phyloP scores from a whole-genome alignment of 257 asterid species.

The Primulina huaijiensis region DNA sequence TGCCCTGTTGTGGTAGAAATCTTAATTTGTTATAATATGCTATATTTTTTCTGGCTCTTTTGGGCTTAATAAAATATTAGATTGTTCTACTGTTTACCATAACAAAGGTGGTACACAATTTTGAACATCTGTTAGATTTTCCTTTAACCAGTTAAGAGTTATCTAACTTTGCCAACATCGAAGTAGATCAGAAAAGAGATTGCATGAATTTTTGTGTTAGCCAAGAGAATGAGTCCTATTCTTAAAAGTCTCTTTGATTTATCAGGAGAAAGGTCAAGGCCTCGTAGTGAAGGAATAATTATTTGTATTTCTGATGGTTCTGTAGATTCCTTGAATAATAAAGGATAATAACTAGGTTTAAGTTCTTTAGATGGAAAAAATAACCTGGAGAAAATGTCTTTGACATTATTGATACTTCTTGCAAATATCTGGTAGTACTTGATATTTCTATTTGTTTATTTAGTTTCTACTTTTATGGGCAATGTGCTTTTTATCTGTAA shows the following conservation, averaged over 20 bases:
- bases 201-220: background rate
- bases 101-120: too few species aligned
- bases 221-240: background rate
- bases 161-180: background rate
- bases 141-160: background rate
- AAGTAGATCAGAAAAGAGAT: background rate
- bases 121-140: too few species aligned
- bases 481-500: too few species aligned
- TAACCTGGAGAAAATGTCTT: slow-evolving; percentile 2
- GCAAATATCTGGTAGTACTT: background rate
- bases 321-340: background rate
- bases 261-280: background rate
- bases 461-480: too few species aligned
- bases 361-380: background rate
- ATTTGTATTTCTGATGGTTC: slow-evolving; percentile 8
- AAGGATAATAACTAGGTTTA: background rate
- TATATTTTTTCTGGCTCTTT: slow-evolving; percentile 9
- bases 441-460: background rate
- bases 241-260: background rate
- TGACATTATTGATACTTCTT: background rate
- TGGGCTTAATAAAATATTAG: background rate
- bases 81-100: background rate
- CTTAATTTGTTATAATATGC: slow-evolving; percentile 3
- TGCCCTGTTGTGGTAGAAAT: slow-evolving; percentile 88
- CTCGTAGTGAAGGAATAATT: background rate